phyloP scores from a whole-genome alignment of 1,284 basidiomycete species.

The Leccinum subrobustum region DNA sequence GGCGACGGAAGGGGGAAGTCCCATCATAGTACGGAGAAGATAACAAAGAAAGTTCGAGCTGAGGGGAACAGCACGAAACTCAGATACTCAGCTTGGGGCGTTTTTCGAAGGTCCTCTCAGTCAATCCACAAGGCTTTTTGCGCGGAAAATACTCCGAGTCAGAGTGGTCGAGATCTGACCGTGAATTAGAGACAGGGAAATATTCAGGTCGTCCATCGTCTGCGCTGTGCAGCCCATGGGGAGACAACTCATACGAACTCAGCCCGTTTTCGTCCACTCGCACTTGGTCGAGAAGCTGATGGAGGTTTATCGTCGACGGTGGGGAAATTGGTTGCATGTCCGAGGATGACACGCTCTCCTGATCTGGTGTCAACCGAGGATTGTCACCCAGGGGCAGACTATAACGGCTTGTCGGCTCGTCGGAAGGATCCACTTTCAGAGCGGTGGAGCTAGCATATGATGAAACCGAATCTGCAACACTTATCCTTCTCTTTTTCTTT shows the following conservation, averaged over 20 bases:
- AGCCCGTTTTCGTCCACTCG: slow-evolving; percentile 24
- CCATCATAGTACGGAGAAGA: not conserved
- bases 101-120: slow-evolving; percentile 29
- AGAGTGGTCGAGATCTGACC: slow-evolving; percentile 36
- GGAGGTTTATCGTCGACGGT: slow-evolving; percentile 29
- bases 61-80: slow-evolving; percentile 10
- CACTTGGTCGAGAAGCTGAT: slow-evolving; percentile 31
- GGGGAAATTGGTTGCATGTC: slow-evolving; percentile 37
- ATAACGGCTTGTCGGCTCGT: slow-evolving; percentile 20
- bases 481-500: slow-evolving; percentile 38
- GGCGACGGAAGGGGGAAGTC: not conserved
- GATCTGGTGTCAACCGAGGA: slow-evolving; percentile 34
- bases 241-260: slow-evolving; percentile 29
- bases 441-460: slow-evolving; percentile 32
- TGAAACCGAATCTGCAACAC: slow-evolving; percentile 35
- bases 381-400: slow-evolving; percentile 28
- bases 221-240: slow-evolving; percentile 19
- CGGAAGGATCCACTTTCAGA: slow-evolving; percentile 27
- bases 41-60: slow-evolving; percentile 1
- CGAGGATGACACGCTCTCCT: slow-evolving; percentile 36
- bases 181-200: slow-evolving; percentile 43
- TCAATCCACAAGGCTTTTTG: slow-evolving; percentile 26
- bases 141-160: slow-evolving; percentile 25
- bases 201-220: slow-evolving; percentile 36
- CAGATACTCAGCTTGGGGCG: slow-evolving; percentile 29